Evolutionary conservation across 2,329 filamentous ascomycete genomes (phyloP).

Genomic region (Fusarium burgessii): DNA sequence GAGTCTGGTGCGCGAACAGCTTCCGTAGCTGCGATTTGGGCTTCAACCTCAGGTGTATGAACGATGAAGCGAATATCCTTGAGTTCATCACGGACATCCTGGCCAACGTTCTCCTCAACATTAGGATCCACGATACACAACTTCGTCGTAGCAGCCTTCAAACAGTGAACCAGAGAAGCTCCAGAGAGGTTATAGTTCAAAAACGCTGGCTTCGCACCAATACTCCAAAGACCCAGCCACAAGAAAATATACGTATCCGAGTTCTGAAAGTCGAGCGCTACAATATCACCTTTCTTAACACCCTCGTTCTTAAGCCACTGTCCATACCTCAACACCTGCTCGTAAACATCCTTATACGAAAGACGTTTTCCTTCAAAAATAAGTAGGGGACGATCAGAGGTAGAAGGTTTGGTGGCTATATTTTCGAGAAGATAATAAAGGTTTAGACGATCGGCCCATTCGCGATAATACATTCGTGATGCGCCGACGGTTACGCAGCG

Average conservation of each 20-base stretch:
- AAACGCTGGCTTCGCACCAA: conserved; percentile 85
- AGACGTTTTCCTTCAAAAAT: conserved; percentile 76
- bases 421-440: conserved; percentile 82
- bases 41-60: conserved; percentile 69
- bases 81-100: conserved; percentile 66
- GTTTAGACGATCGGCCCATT: conserved; percentile 72
- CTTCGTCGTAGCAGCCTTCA: conserved; percentile 74
- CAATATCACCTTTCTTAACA: conserved; percentile 78
- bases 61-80: conserved; percentile 68
- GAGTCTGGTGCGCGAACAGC: conserved; percentile 70
- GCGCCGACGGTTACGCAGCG: conserved; percentile 62
- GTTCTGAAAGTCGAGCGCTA: conserved; percentile 86
- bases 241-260: conserved; percentile 82
- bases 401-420: conserved; percentile 64
- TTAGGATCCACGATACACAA: conserved; percentile 77
- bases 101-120: conserved; percentile 66
- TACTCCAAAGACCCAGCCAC: conserved; percentile 82
- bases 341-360: conserved; percentile 82
- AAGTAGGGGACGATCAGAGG: conserved; percentile 69
- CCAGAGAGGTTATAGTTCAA: conserved; percentile 88
- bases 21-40: conserved; percentile 63
- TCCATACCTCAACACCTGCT: conserved; percentile 77
- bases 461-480: conserved; percentile 58
- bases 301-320: conserved; percentile 76
- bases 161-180: conserved; percentile 78